A percentile compares a stretch with the other conserved stretches of the same genome.
Conservation (phyloP, 441 rosid genomes). For the Eutrema salsugineum region DNA sequence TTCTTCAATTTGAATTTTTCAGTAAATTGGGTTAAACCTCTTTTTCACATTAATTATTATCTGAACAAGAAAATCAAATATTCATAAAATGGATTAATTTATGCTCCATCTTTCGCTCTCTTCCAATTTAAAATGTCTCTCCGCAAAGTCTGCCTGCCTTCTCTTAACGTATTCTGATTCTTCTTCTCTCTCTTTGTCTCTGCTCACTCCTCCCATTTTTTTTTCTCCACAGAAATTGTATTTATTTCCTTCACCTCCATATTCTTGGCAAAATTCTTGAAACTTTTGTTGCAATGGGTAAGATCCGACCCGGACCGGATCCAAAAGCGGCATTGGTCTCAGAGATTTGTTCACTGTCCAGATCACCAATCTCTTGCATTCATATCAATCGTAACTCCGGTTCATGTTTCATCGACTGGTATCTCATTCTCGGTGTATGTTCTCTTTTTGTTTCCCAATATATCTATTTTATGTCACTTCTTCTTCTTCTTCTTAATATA, state of each 20-base stretch:
- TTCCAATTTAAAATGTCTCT: slow-evolving; percentile 58
- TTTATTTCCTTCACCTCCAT: not conserved
- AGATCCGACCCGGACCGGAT: slow-evolving; percentile 44
- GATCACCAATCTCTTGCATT: slow-evolving; percentile 39
- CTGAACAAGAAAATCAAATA: not conserved
- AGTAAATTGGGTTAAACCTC: not conserved
- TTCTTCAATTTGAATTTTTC: slow-evolving; percentile 4
- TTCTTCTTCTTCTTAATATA: not conserved
- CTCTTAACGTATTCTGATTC: slow-evolving; percentile 53
- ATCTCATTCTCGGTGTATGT: slow-evolving; percentile 80
- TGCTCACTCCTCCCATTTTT: not conserved
- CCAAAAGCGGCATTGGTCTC: slow-evolving; percentile 49
- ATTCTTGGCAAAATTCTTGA: not conserved
- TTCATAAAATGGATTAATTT: not conserved
- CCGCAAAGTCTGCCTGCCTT: slow-evolving; percentile 47
- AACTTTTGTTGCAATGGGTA: slow-evolving; percentile 30
- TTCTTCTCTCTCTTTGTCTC: no score
- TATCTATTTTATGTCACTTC: not conserved
- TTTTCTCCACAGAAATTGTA: not conserved
- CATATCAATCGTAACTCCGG: slow-evolving; percentile 34
- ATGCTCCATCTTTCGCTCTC: not conserved
- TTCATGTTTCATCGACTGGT: slow-evolving; percentile 81
- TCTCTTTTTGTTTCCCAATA: not conserved
- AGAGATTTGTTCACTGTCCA: slow-evolving; percentile 67
- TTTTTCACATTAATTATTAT: not conserved